A percentile compares a stretch with the other conserved stretches of the same genome.
Evolutionary conservation across 1,284 basidiomycete species (phyloP).

Genomic region (Sphagnurus paluster): DNA sequence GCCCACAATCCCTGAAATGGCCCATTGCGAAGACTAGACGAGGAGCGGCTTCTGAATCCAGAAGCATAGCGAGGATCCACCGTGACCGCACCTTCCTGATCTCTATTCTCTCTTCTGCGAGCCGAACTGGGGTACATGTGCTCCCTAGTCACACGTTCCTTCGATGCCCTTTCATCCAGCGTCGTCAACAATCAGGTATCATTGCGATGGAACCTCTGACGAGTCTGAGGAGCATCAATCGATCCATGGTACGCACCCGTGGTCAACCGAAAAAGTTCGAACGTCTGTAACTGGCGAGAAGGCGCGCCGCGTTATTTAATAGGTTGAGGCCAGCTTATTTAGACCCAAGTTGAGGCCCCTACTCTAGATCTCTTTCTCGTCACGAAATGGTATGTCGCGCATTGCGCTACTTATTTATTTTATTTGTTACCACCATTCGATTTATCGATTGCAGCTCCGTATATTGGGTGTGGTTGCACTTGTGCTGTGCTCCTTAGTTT

Average conservation of each 20-base stretch:
- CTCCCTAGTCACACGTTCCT: constrained; percentile 5
- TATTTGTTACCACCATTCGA: too few relatives aligned
- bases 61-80: too few relatives aligned
- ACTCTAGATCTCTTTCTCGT: too few relatives aligned
- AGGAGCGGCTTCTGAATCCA: too few relatives aligned
- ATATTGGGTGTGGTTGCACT: constrained; percentile 8
- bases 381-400: constrained; percentile 3
- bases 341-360: too few relatives aligned
- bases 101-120: not conserved
- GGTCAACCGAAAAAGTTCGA: too few relatives aligned
- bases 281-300: too few relatives aligned
- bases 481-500: constrained; percentile 3
- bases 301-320: too few relatives aligned
- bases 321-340: too few relatives aligned
- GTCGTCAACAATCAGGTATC: constrained; percentile 2
- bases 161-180: constrained; percentile 6
- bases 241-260: constrained; percentile 1
- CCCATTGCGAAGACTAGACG: too few relatives aligned
- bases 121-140: not conserved
- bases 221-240: not conserved
- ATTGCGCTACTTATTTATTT: too few relatives aligned
- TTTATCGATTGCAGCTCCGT: constrained; percentile 1
- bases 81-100: not conserved
- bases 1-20: too few relatives aligned
- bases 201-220: not conserved